Percentiles rank a stretch among this genome's conserved stretches.
phyloP scores from a whole-genome alignment of 805 yeast genomes.

The Starmerella apicola region DNA sequence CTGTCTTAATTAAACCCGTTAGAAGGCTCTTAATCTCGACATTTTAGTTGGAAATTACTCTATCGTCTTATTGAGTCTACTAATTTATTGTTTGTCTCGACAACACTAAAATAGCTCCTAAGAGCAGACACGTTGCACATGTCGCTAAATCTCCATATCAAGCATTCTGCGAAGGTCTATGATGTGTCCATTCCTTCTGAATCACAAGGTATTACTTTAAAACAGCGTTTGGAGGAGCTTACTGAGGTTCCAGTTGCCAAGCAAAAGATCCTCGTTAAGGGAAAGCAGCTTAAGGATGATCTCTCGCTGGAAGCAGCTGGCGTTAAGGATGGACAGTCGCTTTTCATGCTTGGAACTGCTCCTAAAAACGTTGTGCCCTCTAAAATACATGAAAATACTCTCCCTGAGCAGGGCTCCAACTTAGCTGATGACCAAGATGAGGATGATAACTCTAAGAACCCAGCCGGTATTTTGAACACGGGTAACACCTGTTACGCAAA shows the following conservation, averaged over 20 bases:
- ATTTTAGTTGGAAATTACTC: no score
- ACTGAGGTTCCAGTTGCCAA: slow-evolving; percentile 81
- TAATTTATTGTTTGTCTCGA: no score
- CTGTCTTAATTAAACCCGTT: no score
- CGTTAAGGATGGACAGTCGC: slow-evolving; percentile 50
- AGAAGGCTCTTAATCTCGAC: no score
- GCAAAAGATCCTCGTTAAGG: slow-evolving; percentile 81
- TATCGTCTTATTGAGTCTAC: no score
- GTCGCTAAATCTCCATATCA: slow-evolving; percentile 34
- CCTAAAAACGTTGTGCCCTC: slow-evolving; percentile 18
- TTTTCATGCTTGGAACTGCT: slow-evolving; percentile 71
- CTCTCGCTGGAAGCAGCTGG: slow-evolving; percentile 39
- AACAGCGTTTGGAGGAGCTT: slow-evolving; percentile 51
- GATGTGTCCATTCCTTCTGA: slow-evolving; percentile 41
- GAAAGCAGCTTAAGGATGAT: slow-evolving; percentile 76
- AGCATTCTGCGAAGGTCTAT: slow-evolving; percentile 58
- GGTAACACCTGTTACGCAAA: slow-evolving; percentile 74
- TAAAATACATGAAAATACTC: slow-evolving; percentile 44
- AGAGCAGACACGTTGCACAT: no score
- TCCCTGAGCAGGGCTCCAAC: slow-evolving; percentile 45
- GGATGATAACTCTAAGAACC: slow-evolving; percentile 32
- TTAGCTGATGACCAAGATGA: slow-evolving; percentile 33
- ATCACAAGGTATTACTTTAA: slow-evolving; percentile 51
- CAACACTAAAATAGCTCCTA: no score
- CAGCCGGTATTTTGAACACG: slow-evolving; percentile 54